Base-by-base conservation (phyloP, 2,329 filamentous ascomycete species). In the Ophiocordyceps camponoti-rufipedis region DNA sequence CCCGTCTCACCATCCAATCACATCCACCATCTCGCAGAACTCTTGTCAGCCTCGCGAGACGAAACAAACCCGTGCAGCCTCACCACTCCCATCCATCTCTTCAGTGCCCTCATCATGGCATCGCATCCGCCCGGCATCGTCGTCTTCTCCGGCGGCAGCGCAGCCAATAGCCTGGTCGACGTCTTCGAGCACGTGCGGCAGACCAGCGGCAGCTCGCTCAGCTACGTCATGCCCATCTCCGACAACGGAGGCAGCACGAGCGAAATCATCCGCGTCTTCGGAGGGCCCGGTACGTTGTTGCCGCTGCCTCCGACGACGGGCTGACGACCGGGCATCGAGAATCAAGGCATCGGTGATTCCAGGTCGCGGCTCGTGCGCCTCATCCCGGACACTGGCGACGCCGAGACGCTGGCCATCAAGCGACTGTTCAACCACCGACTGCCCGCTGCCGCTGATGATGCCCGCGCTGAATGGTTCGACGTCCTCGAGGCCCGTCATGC, bases 171-270 rank as follows among this genome's bases (percentile, higher is more conserved):
- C 55, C 74, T 95, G 5, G 89, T 95, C 39, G 89, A 95, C 59
- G 84, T 94, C 11, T 95, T 95, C 63, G 80, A 75, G 53, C 65
- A 67, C 16, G 69, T 84, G 32, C 69, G 75, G 12, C 63, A 78
- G 50, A 79, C 72, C 53, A 83, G 82, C 49, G 64, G 72, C 39
- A 82, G 81, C 56, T 67, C 72, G 3, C 65, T 93, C 40, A 85
- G 77, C 62, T 93, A 94, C 61, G 78, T 95, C 48, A 94, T 96
- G 45, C 89, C 89, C 33, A 94, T 95, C 58, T 91, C 84, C 52
- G 89, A 96, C 64, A 96, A 96, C 62, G 89, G 89, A 43, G 89
- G 89, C 38, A 93, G 85, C 54, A 93, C 87, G 2, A 94, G 85
- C 41, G 89, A 96, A 66, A 69, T 95, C 55, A 94, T 95, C 52